A percentile compares a stretch with the other conserved stretches of the same genome.
These are phyloP conservation scores for Apiospora marii DNA, from an alignment of 2,329 filamentous ascomycete genomes.

Conservation along the genomic window DNA sequence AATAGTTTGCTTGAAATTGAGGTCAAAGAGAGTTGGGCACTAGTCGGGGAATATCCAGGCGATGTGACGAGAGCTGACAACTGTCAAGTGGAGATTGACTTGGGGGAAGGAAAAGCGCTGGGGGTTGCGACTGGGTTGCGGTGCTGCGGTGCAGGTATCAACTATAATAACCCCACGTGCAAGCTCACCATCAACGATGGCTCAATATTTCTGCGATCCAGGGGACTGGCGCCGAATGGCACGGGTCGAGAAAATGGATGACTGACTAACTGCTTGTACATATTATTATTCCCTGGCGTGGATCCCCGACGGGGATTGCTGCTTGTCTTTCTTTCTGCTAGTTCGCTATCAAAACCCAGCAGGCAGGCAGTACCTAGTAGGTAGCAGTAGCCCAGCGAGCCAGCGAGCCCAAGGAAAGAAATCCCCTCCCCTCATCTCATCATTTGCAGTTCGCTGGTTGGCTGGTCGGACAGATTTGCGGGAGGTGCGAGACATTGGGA, in stretches of 20 bases:
- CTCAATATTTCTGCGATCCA: neutral
- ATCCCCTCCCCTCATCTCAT: conserved; percentile 1
- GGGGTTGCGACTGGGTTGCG: neutral
- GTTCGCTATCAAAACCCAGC: neutral
- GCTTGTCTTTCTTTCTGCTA: neutral
- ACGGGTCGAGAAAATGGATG: conserved; percentile 11
- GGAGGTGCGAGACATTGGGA: neutral
- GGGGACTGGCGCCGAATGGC: neutral
- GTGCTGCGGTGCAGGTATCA: neutral
- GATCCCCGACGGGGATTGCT: neutral
- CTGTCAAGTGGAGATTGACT: conserved; percentile 13
- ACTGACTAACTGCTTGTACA: neutral
- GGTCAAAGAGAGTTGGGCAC: neutral
- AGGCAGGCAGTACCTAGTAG: neutral
- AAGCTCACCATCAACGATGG: conserved; percentile 8
- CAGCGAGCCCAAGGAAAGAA: too few relatives aligned
- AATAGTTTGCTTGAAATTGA: neutral
- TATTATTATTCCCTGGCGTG: neutral
- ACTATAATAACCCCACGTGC: neutral
- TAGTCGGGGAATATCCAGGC: neutral
- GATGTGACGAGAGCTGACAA: neutral
- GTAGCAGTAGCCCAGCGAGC: too few relatives aligned
- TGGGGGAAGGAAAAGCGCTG: neutral
- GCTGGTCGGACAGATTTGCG: conserved; percentile 9
- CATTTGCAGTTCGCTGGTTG: neutral